phyloP scores from a whole-genome alignment of 2,329 filamentous ascomycete species.

The Diaporthe eres region DNA sequence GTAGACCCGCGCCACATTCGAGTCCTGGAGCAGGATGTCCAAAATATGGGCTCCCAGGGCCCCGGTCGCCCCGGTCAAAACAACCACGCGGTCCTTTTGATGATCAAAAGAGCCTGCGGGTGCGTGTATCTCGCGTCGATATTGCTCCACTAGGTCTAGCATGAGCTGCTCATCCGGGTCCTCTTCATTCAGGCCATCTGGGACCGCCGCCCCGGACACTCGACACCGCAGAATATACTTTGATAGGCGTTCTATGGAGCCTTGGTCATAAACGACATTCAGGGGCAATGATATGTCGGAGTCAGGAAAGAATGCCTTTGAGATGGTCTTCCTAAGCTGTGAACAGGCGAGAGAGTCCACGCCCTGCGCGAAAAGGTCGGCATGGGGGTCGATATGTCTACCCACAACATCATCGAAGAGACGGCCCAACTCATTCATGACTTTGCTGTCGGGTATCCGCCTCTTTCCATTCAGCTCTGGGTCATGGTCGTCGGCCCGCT shows the following conservation, averaged over 20 bases:
- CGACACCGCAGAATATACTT: constrained; percentile 45
- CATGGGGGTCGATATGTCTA: constrained; percentile 50
- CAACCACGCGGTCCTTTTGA: constrained; percentile 42
- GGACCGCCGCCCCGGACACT: constrained; percentile 21
- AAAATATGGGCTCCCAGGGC: constrained; percentile 65
- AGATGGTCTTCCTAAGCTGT: constrained; percentile 60
- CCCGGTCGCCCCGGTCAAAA: constrained; percentile 49
- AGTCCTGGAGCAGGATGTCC: constrained; percentile 55
- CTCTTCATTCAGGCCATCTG: background rate
- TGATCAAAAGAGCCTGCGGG: constrained; percentile 2
- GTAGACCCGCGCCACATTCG: constrained; percentile 61
- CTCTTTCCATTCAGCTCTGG: constrained; percentile 8
- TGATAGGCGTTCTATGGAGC: constrained; percentile 58
- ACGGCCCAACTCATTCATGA: constrained; percentile 50
- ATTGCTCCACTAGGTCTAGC: constrained; percentile 48
- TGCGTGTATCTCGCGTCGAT: constrained; percentile 44
- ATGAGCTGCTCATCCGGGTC: constrained; percentile 46
- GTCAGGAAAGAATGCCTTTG: constrained; percentile 45
- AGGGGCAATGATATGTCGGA: constrained; percentile 57
- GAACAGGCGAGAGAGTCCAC: constrained; percentile 73
- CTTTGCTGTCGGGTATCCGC: constrained; percentile 52
- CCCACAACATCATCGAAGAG: constrained; percentile 53
- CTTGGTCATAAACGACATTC: constrained; percentile 73
- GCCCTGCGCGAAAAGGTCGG: constrained; percentile 70
- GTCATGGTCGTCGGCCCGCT: constrained; percentile 56